A percentile compares a stretch with the other conserved stretches of the same genome.
phyloP scores from a whole-genome alignment of 2,329 filamentous ascomycete species.

The Exophiala phaeomuriformis region DNA sequence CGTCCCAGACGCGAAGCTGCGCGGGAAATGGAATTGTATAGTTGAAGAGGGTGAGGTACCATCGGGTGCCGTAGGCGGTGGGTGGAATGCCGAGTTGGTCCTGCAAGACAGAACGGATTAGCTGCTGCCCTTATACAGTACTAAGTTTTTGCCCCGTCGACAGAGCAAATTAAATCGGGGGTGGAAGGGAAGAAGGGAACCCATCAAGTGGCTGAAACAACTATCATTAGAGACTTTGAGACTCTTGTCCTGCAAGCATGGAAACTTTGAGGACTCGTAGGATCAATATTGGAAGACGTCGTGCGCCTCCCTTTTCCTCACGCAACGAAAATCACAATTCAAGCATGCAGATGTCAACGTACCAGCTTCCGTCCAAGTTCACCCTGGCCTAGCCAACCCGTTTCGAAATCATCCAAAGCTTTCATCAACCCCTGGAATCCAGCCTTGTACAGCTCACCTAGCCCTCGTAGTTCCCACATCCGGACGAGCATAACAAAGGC shows the following conservation, averaged over 20 bases:
- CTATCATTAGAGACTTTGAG: too few species aligned
- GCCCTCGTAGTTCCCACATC: constrained; percentile 79
- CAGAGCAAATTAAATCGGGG: too few species aligned
- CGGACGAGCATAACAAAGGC: constrained; percentile 96
- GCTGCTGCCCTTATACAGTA: too few species aligned
- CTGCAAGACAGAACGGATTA: constrained; percentile 35
- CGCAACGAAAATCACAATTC: background rate
- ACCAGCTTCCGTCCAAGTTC: constrained; percentile 76
- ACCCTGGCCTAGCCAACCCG: constrained; percentile 68
- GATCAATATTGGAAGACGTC: background rate
- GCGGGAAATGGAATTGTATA: constrained; percentile 90
- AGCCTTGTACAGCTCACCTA: constrained; percentile 74
- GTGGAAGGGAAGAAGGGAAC: too few species aligned
- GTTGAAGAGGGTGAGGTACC: constrained; percentile 97
- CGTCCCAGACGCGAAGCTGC: constrained; percentile 93
- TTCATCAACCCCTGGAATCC: constrained; percentile 84
- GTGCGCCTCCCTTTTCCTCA: too few species aligned
- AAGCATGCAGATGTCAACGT: constrained; percentile 34
- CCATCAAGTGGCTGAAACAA: too few species aligned
- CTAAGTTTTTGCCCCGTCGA: too few species aligned
- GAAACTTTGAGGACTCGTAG: background rate
- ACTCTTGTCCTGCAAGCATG: too few species aligned
- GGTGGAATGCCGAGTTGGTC: constrained; percentile 71
- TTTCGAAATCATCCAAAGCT: constrained; percentile 77
- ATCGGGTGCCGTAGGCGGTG: constrained; percentile 90